phyloP scores from a whole-genome alignment of 2,329 filamentous ascomycete genomes.

The Sclerotinia borealis region DNA sequence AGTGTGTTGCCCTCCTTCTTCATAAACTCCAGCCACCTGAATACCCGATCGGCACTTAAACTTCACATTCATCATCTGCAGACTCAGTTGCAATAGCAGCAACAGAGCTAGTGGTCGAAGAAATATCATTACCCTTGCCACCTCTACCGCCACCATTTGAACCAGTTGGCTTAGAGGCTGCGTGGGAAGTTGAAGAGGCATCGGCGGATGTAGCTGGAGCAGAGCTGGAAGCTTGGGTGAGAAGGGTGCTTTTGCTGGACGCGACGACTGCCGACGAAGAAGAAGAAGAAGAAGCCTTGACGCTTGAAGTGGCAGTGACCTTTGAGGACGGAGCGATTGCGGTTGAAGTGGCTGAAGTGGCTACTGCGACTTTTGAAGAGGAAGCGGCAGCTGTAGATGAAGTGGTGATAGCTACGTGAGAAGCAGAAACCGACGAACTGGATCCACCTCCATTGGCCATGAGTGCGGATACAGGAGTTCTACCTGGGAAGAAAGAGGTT shows the following conservation, averaged over 20 bases:
- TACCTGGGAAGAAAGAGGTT: conserved; percentile 25
- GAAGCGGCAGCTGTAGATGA: not conserved
- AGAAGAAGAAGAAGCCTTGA: not conserved
- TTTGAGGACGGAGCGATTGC: not conserved
- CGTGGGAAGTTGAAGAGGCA: no score
- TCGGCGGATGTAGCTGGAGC: not conserved
- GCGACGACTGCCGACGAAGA: not conserved
- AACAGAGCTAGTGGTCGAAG: not conserved
- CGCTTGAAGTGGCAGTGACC: not conserved
- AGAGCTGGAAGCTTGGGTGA: not conserved
- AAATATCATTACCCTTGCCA: not conserved
- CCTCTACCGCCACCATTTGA: not conserved
- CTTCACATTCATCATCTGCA: not conserved
- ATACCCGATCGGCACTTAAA: not conserved
- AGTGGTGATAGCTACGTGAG: not conserved
- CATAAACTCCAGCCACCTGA: no score
- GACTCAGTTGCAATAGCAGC: not conserved
- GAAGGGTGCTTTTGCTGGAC: not conserved
- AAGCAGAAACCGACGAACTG: not conserved
- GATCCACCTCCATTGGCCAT: not conserved
- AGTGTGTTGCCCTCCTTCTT: not conserved
- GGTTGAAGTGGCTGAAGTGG: not conserved
- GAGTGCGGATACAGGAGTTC: conserved; percentile 14
- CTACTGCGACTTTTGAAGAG: not conserved
- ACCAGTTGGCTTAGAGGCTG: no score